Evolutionary conservation across 176 grass and related monocot genomes (phyloP), one percentile per base, ranked within the genome.

Genomic region (Triticum timopheevii): DNA sequence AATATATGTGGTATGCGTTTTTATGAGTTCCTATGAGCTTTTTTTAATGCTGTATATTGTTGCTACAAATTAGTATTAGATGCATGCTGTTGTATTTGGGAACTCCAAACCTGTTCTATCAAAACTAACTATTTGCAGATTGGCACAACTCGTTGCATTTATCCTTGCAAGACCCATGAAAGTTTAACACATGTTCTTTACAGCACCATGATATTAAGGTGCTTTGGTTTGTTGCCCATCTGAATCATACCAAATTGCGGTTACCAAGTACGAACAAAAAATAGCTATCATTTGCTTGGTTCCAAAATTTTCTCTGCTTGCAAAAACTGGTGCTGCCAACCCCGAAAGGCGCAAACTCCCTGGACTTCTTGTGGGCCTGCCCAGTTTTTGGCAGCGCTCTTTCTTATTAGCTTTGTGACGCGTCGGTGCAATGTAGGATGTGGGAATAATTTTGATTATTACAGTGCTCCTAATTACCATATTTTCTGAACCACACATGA

Each of bases 41-140:
- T 59, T 80, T 8, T 56, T 54, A 54, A 12, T 76, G 27, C 17
- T 67, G 13, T 30, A 30, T 81, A 84, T 45, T 47, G 10, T 30
- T 74, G n/a, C 23, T n/a, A n/a, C 23, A 74, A 64, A 74, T 65
- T 76, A 58, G 2, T 23, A 22, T 64, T 75, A 19, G 42, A 70
- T 80, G 5, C 27, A 68, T 72, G 44, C 16, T 31, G 78, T 73
- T n/a, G 36, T 80, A 17, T 58, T 39, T 49, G 42, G 42, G 42
- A 45, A 45, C 11, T 13, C 42, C 42, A 63, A 72, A 72, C 23
- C 56, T 65, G 65, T 50, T 30, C 6, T 8, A 16, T 35, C 5
- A 79, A 28, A 84, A 61, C 58, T 54, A 52, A 42, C n/a, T 87
- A 77, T 68, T 81, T 82, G 69, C 69, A 72, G 36, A 42, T 23